These are phyloP conservation scores for Phytopythium aichiense DNA, from an alignment of 352 stramenopile species.

Conservation along the genomic window DNA sequence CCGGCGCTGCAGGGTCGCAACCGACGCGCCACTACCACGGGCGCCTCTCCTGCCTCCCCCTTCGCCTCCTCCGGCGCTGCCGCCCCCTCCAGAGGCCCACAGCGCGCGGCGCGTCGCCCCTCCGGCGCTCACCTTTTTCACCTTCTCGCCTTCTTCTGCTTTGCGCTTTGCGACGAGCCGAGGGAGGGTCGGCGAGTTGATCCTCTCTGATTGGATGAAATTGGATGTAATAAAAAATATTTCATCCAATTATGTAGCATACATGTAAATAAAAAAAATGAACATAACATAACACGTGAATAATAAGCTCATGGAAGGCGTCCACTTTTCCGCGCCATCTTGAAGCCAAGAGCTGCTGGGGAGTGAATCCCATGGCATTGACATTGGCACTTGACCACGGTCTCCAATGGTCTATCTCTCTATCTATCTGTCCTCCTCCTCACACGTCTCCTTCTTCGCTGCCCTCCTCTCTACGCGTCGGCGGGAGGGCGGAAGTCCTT, in stretches of 20 bases:
- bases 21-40: background rate
- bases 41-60: background rate
- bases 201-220: conserved; percentile 25
- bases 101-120: background rate
- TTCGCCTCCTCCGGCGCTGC: background rate
- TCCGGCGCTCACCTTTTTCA: background rate
- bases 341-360: no score
- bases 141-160: conserved; percentile 1
- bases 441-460: no score
- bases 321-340: background rate
- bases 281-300: background rate
- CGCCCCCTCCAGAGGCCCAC: background rate
- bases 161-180: background rate
- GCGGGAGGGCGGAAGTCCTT: conserved; percentile 43
- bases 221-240: background rate
- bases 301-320: background rate
- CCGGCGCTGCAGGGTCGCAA: background rate
- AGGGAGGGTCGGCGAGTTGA: background rate
- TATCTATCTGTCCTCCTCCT: conserved; percentile 7
- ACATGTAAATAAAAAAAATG: no score
- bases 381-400: no score
- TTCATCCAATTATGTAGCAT: conserved; percentile 30
- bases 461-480: background rate
- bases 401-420: conserved; percentile 4
- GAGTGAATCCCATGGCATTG: no score